Base-by-base conservation (phyloP, 1,139 yeast species). In the Hanseniaspora uvarum region DNA sequence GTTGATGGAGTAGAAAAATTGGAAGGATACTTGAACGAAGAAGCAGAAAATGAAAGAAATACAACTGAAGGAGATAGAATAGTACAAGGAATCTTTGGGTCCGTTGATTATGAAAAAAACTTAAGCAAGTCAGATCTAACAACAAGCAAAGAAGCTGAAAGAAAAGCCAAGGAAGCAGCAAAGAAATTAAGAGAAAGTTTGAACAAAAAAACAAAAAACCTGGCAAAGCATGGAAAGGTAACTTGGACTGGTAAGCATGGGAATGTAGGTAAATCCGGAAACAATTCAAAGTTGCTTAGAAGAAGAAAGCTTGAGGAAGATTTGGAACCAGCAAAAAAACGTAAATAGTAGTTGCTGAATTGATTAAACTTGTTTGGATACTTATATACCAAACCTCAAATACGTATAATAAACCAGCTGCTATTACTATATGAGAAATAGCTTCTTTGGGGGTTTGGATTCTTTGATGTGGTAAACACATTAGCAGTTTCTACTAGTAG, bases 191-290 rank as follows among this genome's bases (percentile, higher is more conserved):
- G 80, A 56, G 76, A 77, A 56, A 86, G 39, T 21, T 23, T 50
- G 18, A 50, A 30, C 16, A 43, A 50, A 96, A 0, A 70, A 95
- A 50, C 70, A 72, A 30, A 79, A 95, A 74, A 86, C 53, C 75
- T 73, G 57, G 79, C 80, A 24, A 78, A 77, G 34, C 73, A 88
- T 30, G 95, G 95, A 4, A 81, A 85, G 0, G 97, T 96, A 0
- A 92, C 98, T 0, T 92, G 96, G 95, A 92, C 98, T 0, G 98
- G 98, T 0, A 78, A 78, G 60, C 87, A 83, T 71, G 98, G 98
- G 0, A 67, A 72, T 23, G 95, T 96, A 0, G 96, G 96, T 56
- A 74, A 67, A 67, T 68, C 66, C 23, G 18, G 14, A 3, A 11
- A 31, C 10, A 7, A 31, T 56, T 63, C 12, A 59, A 60, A 40